Base-by-base conservation (phyloP, 2,329 filamentous ascomycete species). In the Remersonia thermophila region DNA sequence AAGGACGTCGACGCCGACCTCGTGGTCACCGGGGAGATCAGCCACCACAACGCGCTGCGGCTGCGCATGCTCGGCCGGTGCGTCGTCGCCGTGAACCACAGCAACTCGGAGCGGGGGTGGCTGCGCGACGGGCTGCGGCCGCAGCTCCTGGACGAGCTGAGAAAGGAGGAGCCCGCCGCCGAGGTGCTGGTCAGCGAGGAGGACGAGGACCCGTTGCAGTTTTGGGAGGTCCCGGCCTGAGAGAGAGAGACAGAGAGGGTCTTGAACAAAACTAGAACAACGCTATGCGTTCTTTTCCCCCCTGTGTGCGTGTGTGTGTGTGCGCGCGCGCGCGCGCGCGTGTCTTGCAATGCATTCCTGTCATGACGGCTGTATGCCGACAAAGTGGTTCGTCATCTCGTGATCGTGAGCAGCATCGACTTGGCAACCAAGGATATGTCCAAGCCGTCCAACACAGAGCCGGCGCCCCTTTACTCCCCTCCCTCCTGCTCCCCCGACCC, bases 1-100 rank as follows among this genome's bases (percentile, higher is more conserved):
- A 74, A 76, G 43, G 69, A 70, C 28, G 64, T 77, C 3, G 64
- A 73, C 29, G 84, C 86, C 0, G 85, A 95, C 51, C 58, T 96
- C 27, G 60, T 93, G 3, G 83, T 98, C 48, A 96, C 85, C 0
- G 91, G 91, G 2, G 91, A 98, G 62, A 73, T 96, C 66, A 83
- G 76, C 51, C 91, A 98, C 55, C 91, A 98, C 55, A 85, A 91
- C 45, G 86, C 89, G 3, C 69, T 98, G 39, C 75, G 82, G 27
- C 84, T 86, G 1, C 84, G 83, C 18, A 87, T 95, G 63, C 73
- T 78, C 40, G 87, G 87, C 1, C 79, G 79, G 44, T 80, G 77
- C 37, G 83, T 96, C 1, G 73, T 96, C 35, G 81, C 80, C 28
- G 69, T 93, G 32, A 93, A 94, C 51, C 91, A 98, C 57, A 89